Conservation (phyloP, 2,329 filamentous ascomycete species). For the Calonectria naviculata region DNA sequence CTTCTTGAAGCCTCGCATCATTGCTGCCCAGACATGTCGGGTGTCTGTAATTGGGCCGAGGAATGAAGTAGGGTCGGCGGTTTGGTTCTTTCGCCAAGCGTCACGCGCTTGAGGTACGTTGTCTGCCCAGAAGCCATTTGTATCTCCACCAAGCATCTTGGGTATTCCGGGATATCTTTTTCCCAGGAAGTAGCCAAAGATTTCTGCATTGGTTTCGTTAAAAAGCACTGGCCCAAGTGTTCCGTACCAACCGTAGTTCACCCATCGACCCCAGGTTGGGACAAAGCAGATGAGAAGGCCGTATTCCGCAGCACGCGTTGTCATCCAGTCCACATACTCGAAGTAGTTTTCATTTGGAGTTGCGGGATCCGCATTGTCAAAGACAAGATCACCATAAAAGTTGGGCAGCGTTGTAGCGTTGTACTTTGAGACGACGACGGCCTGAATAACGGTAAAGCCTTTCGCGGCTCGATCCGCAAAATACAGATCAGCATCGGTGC, state of each 20-base stretch:
- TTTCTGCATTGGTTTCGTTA: not conserved
- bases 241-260: not conserved
- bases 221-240: not conserved
- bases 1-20: constrained; percentile 1
- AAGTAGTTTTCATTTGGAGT: not conserved
- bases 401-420: not conserved
- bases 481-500: not conserved
- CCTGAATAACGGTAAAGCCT: not conserved
- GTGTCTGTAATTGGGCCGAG: not conserved
- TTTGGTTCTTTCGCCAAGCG: not conserved
- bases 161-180: not conserved
- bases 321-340: not conserved
- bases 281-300: constrained; percentile 1
- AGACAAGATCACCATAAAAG: not conserved
- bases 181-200: not conserved
- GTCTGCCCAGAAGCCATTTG: not conserved
- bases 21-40: not conserved
- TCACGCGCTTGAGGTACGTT: not conserved
- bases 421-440: not conserved
- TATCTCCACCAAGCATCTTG: not conserved
- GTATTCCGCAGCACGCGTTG: not conserved
- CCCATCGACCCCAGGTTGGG: not conserved
- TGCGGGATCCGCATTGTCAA: not conserved
- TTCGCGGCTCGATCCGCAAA: not conserved
- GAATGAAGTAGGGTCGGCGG: not conserved